Conservation (phyloP, 768 basidiomycete species). For the Termitomyces sp. region DNA sequence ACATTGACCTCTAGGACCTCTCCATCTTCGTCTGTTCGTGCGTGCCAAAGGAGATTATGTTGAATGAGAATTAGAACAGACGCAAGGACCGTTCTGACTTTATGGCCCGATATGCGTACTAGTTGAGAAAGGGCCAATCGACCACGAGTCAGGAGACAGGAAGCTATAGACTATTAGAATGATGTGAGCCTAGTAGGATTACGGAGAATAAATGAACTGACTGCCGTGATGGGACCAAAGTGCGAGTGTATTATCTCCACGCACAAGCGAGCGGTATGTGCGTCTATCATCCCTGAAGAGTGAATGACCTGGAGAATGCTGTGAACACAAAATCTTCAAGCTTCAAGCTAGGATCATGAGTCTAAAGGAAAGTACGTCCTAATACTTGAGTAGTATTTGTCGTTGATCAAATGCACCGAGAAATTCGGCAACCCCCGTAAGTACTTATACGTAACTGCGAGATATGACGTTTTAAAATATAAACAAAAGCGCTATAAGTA, state of each 20-base stretch:
- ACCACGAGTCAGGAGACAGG: constrained; percentile 75
- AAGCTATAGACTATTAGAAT: constrained; percentile 60
- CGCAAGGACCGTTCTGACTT: constrained; percentile 64
- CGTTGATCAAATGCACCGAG: no score
- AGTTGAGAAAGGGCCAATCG: constrained; percentile 71
- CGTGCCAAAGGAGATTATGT: constrained; percentile 90
- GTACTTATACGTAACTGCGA: no score
- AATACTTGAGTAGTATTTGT: background rate
- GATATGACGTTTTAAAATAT: no score
- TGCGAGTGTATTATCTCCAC: constrained; percentile 53
- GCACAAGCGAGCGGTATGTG: constrained; percentile 53
- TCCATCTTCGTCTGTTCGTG: constrained; percentile 63
- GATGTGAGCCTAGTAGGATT: background rate
- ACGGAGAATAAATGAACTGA: constrained; percentile 29
- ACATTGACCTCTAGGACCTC: constrained; percentile 81
- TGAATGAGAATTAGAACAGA: constrained; percentile 79
- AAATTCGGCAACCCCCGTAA: background rate
- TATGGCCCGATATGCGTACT: constrained; percentile 64
- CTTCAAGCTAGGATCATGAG: background rate
- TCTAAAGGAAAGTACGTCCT: background rate
- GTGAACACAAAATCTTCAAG: background rate
- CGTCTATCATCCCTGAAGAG: constrained; percentile 45
- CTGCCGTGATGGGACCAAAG: constrained; percentile 60
- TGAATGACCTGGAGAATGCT: background rate
- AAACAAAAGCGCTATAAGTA: background rate